Conservation (phyloP, 2,329 filamentous ascomycete genomes). For the Pezicula carpinea region DNA sequence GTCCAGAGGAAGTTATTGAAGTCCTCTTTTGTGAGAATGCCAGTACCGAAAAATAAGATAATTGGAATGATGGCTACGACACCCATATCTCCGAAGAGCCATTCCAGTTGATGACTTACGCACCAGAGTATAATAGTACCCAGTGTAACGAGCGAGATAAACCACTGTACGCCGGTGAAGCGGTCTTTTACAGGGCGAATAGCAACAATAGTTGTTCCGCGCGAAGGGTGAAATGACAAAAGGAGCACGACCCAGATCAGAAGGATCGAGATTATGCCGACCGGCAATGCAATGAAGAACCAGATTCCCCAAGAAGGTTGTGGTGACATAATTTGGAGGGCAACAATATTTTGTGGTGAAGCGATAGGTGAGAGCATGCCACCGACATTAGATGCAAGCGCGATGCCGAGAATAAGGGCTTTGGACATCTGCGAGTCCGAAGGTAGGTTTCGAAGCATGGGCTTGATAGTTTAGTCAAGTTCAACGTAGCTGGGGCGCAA, state of each 20-base stretch:
- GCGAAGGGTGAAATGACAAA: conserved; percentile 77
- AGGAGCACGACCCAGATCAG: conserved; percentile 87
- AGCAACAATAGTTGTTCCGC: conserved; percentile 82
- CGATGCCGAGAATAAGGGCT: conserved; percentile 91
- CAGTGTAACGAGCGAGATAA: conserved; percentile 80
- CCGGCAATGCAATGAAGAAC: conserved; percentile 94
- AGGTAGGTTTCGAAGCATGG: conserved; percentile 88
- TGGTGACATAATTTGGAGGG: conserved; percentile 90
- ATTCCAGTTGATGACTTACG: conserved; percentile 80
- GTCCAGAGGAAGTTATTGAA: conserved; percentile 99
- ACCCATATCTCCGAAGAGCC: conserved; percentile 93
- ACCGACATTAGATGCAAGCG: conserved; percentile 90
- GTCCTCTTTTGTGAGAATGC: conserved; percentile 95
- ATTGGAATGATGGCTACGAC: conserved; percentile 96
- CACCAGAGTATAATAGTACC: conserved; percentile 90
- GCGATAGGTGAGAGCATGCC: conserved; percentile 96
- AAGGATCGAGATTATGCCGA: conserved; percentile 83
- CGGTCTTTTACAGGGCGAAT: conserved; percentile 85
- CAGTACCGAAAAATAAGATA: conserved; percentile 92
- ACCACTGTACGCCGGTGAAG: conserved; percentile 88
- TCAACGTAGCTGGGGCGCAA: conserved; percentile 5
- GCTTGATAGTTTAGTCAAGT: conserved; percentile 41
- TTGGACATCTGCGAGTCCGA: conserved; percentile 91
- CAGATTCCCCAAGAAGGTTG: conserved; percentile 89
- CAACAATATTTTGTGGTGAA: conserved; percentile 95